Conservation (phyloP, 169 alveolate species). For the Babesia sp. region DNA sequence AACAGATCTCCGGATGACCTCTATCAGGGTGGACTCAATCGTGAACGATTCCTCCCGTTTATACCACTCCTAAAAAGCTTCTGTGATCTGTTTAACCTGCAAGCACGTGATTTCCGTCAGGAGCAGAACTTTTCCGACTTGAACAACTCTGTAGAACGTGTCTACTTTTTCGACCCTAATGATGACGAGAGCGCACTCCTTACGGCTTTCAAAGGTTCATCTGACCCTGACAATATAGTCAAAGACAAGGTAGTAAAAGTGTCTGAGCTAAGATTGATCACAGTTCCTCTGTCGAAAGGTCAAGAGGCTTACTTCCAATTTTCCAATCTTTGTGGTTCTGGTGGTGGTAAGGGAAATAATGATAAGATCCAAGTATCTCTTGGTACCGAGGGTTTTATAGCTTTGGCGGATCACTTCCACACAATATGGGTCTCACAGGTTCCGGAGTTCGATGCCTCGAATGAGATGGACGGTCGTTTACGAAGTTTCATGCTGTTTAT, state of each 20-base stretch:
- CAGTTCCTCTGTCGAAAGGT: slow-evolving; percentile 29
- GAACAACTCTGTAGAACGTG: background rate
- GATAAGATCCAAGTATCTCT: slow-evolving; percentile 3
- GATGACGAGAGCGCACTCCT: background rate
- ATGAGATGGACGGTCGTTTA: slow-evolving; percentile 30
- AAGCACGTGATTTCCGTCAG: slow-evolving; percentile 57
- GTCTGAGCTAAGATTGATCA: slow-evolving; percentile 38
- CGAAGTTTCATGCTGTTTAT: slow-evolving; percentile 56
- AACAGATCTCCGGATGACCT: slow-evolving; percentile 74
- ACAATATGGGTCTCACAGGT: slow-evolving; percentile 43
- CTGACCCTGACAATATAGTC: background rate
- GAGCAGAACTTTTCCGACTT: slow-evolving; percentile 10
- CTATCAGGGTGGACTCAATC: slow-evolving; percentile 69
- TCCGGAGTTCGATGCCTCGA: slow-evolving; percentile 57
- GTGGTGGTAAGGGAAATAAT: background rate
- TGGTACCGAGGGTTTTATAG: slow-evolving; percentile 54
- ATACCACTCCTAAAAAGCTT: slow-evolving; percentile 48
- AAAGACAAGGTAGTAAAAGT: slow-evolving; percentile 17
- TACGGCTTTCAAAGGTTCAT: background rate
- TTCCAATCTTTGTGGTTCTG: slow-evolving; percentile 46
- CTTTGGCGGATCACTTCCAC: slow-evolving; percentile 13
- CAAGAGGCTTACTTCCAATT: slow-evolving; percentile 47
- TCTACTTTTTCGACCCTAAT: background rate
- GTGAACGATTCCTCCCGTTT: slow-evolving; percentile 75
- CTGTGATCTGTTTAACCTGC: slow-evolving; percentile 57